Conservation (phyloP, 2,329 filamentous ascomycete genomes). For the Penicillium rolfsii region DNA sequence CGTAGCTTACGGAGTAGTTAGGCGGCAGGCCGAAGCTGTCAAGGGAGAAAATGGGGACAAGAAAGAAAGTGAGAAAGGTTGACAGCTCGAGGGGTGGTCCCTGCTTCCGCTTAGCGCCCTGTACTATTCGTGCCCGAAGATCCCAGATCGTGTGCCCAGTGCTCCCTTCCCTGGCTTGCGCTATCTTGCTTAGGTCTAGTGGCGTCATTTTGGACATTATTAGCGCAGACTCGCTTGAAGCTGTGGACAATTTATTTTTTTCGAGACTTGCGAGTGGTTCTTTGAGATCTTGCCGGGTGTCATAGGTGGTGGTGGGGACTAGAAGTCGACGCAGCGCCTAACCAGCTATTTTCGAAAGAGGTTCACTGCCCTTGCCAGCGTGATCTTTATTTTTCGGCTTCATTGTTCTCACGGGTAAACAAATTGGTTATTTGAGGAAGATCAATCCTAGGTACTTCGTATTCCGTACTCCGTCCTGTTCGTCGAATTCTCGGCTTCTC, state of each 20-base stretch:
- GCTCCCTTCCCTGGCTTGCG: neutral
- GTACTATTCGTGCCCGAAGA: conserved; percentile 15
- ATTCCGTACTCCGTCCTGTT: neutral
- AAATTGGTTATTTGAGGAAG: neutral
- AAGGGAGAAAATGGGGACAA: neutral
- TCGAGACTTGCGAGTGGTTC: neutral
- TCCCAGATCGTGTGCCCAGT: conserved; percentile 15
- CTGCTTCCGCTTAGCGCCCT: conserved; percentile 11
- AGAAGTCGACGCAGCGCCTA: neutral
- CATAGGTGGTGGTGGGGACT: neutral
- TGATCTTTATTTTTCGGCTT: neutral
- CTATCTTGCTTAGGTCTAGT: conserved; percentile 5
- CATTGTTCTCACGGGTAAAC: neutral
- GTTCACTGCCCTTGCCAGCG: neutral
- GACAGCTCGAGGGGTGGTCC: conserved; percentile 26
- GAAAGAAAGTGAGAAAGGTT: neutral
- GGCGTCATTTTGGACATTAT: neutral
- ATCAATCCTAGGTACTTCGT: conserved; percentile 1
- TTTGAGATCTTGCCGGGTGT: neutral
- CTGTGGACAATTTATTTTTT: neutral
- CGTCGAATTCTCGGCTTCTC: neutral
- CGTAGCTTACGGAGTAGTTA: conserved; percentile 9
- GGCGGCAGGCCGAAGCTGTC: conserved; percentile 7
- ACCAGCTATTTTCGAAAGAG: neutral
- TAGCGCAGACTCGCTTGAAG: neutral